Evolutionary conservation across 2,329 filamentous ascomycete genomes (phyloP).

Genomic region (Spiromastix sp.): DNA sequence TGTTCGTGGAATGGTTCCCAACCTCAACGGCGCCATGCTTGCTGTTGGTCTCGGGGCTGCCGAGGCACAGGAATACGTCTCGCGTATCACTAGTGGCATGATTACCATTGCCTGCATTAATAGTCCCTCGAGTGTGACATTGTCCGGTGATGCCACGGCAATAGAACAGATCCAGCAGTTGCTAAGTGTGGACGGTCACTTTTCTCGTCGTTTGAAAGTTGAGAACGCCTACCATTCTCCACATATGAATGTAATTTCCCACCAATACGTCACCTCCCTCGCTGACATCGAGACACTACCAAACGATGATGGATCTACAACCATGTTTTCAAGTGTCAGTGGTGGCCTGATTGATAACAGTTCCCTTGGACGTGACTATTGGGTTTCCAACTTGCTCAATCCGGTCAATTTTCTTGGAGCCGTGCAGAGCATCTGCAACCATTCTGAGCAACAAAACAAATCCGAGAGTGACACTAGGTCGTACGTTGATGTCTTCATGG

Average conservation of each 20-base stretch:
- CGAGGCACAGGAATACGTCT: conserved; percentile 15
- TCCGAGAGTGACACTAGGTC: too few species aligned
- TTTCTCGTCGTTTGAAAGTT: conserved; percentile 19
- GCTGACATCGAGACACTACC: conserved; percentile 3
- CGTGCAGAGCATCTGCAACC: too few species aligned
- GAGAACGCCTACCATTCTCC: conserved; percentile 24
- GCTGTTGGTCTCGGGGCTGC: conserved; percentile 33
- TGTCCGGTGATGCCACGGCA: conserved; percentile 14
- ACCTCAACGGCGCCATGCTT: conserved; percentile 41
- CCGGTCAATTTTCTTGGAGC: conserved; percentile 10
- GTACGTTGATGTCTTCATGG: too few species aligned
- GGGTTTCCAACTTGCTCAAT: conserved; percentile 9
- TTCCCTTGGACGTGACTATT: conserved; percentile 6
- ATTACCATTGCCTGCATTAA: conserved; percentile 25
- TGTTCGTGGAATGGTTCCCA: too few species aligned
- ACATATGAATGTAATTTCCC: conserved; percentile 23
- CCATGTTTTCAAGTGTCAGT: conserved; percentile 12
- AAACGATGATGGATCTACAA: not conserved
- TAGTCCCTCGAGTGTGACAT: conserved; percentile 19
- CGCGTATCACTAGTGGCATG: not conserved
- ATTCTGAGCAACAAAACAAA: too few species aligned
- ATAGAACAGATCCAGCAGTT: conserved; percentile 14
- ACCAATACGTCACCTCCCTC: conserved; percentile 16
- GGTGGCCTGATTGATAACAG: conserved; percentile 10
- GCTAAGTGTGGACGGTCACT: conserved; percentile 16